Base-by-base conservation (phyloP, 2,329 filamentous ascomycete species). In the Cadophora sp. region DNA sequence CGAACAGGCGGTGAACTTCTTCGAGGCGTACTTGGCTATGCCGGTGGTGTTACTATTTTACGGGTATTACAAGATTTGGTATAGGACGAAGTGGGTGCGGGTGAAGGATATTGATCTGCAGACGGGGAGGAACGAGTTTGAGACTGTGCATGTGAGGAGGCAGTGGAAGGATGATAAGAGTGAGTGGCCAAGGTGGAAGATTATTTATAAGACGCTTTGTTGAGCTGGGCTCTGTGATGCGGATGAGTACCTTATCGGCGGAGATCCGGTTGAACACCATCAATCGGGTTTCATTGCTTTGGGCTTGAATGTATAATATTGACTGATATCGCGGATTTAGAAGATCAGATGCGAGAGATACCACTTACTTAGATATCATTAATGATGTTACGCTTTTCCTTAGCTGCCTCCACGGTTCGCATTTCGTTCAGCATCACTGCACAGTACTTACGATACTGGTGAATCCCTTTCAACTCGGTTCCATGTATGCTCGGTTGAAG, bases 61-160 rank as follows among this genome's bases (percentile, higher is more conserved):
- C 79, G 62, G 91, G 9, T 83, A 79, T 0, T 96, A 97, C 81
- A 97, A 97, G 81, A n/a, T 96, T 34, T 91, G 83, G 79, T 93
- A 88, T 78, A 84, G 84, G 66, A 97, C 94, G 1, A 82, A 83
- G 3, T 85, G 92, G 70, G 84, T 97, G 26, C 83, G 84, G 34
- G 81, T 87, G 48, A 82, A 85, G 61, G 91, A 97, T 70, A 96
- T 97, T 87, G 94, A 97, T 79, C 81, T 97, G 71, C 87, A 91
- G 70, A 97, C 94, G 0, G 95, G 95, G 3, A 88, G 94, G 51
- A 86, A 94, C 55, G 93, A 97, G 76, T 87, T 97, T 69, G 94
- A 97, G 78, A 81, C 97, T 62, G 87, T 89, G 48, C 87, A 92
- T 69, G 81, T 97, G 60, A 83, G 96, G 63, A 89, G 89, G 62